These are phyloP conservation scores for Gamsiella multidivaricata DNA, from an alignment of 192 early-diverging fungal species.

Conservation along the genomic window DNA sequence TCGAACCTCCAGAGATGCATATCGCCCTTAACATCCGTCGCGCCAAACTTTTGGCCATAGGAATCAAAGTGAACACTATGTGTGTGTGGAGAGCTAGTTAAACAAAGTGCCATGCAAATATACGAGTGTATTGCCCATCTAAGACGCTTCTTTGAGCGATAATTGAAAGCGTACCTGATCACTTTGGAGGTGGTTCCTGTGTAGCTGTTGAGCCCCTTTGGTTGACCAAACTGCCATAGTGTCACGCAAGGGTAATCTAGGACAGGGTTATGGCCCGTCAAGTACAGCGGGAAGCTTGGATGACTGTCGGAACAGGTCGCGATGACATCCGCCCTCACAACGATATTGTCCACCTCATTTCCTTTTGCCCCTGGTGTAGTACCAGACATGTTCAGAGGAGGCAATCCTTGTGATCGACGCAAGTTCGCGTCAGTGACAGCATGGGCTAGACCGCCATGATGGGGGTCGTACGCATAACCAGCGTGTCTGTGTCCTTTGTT, in stretches of 20 bases:
- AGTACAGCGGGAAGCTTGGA: conserved; percentile 60
- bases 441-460: conserved; percentile 16
- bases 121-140: too few species aligned
- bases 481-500: conserved; percentile 10
- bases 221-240: conserved; percentile 86
- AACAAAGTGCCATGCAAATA: too few species aligned
- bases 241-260: conserved; percentile 70
- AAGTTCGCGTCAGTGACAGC: conserved; percentile 28
- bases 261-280: conserved; percentile 60
- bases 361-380: conserved; percentile 8
- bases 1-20: conserved; percentile 84
- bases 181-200: conserved; percentile 56
- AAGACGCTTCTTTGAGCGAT: too few species aligned
- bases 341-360: conserved; percentile 35
- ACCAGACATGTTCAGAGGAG: background rate
- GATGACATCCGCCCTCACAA: conserved; percentile 47
- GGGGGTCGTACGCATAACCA: conserved; percentile 9
- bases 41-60: conserved; percentile 83
- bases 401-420: conserved; percentile 35
- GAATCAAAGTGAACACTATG: conserved; percentile 76
- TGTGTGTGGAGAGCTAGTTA: background rate
- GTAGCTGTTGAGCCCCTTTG: conserved; percentile 73
- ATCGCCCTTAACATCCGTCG: conserved; percentile 72
- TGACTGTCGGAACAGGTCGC: conserved; percentile 60
- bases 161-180: conserved; percentile 61